These are phyloP conservation scores for Diaporthe vexans DNA, from an alignment of 2,329 filamentous ascomycete species.

Conservation along the genomic window DNA sequence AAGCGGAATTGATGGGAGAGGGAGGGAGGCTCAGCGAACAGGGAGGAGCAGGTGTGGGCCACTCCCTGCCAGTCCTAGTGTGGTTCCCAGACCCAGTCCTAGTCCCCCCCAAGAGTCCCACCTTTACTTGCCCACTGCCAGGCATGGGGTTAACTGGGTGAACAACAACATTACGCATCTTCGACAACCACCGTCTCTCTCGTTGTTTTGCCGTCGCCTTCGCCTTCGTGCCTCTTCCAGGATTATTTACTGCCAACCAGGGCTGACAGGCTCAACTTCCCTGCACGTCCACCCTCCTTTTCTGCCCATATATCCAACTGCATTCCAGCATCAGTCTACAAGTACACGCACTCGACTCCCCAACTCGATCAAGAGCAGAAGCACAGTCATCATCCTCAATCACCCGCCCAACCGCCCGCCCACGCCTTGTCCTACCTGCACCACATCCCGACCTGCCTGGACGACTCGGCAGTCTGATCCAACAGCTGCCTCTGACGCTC, in stretches of 20 bases:
- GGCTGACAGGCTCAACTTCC: neutral
- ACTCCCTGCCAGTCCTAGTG: neutral
- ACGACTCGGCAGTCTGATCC: neutral
- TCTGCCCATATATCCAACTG: slow-evolving; percentile 3
- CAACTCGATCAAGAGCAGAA: neutral
- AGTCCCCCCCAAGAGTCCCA: neutral
- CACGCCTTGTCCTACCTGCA: slow-evolving; percentile 21
- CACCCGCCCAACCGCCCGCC: slow-evolving; percentile 10
- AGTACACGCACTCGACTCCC: neutral
- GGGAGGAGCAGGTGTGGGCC: neutral
- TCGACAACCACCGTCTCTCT: neutral
- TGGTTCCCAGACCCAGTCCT: neutral
- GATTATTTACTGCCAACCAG: neutral
- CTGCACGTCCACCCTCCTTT: neutral
- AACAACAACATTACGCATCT: slow-evolving; percentile 37
- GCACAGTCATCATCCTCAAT: slow-evolving; percentile 33
- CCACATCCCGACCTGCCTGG: slow-evolving; percentile 1
- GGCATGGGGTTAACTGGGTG: neutral
- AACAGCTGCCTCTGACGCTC: neutral
- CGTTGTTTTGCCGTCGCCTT: neutral
- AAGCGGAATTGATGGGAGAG: too few relatives aligned
- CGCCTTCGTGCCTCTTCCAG: neutral
- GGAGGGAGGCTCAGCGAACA: neutral
- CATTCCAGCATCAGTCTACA: slow-evolving; percentile 1
- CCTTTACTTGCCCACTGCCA: slow-evolving; percentile 17